Conservation (phyloP, 768 basidiomycete species). For the Peribolospora kevripleyi region DNA sequence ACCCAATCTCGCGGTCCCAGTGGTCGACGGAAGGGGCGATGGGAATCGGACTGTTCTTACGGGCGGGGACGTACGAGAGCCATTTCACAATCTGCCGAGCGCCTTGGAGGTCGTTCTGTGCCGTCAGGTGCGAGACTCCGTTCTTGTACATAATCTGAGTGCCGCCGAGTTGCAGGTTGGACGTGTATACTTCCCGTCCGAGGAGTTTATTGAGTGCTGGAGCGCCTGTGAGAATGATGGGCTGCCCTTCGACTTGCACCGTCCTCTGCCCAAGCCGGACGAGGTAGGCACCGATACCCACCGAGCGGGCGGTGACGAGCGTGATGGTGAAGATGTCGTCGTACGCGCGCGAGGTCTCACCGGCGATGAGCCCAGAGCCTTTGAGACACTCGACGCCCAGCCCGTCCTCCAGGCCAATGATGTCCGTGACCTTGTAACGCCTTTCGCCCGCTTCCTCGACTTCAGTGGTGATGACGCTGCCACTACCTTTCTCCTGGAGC, state of each 20-base stretch:
- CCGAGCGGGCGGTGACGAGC: constrained; percentile 90
- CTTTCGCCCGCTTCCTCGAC: constrained; percentile 65
- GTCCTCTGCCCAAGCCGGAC: constrained; percentile 93
- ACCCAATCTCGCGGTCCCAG: constrained; percentile 85
- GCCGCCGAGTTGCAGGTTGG: constrained; percentile 90
- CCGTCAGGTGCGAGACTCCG: constrained; percentile 88
- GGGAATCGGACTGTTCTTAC: constrained; percentile 55
- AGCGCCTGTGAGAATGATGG: constrained; percentile 95
- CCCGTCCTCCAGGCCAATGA: constrained; percentile 92
- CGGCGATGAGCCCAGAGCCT: constrained; percentile 94
- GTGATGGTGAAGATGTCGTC: constrained; percentile 99
- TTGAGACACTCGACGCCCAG: constrained; percentile 86
- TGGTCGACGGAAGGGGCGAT: constrained; percentile 42
- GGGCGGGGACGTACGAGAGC: constrained; percentile 77
- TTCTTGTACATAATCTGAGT: constrained; percentile 99
- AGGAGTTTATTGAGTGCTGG: constrained; percentile 94
- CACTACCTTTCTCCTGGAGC: constrained; percentile 58
- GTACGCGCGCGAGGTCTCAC: constrained; percentile 92
- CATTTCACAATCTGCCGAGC: constrained; percentile 82
- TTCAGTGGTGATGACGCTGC: constrained; percentile 55
- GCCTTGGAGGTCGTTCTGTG: constrained; percentile 83
- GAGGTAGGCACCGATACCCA: constrained; percentile 96
- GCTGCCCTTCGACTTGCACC: constrained; percentile 96
- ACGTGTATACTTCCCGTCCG: constrained; percentile 95
- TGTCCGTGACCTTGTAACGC: constrained; percentile 80